Percentiles rank a stretch among this genome's conserved stretches.
phyloP scores from a whole-genome alignment of 306 rosid species.

The Astragalus membranaceus region DNA sequence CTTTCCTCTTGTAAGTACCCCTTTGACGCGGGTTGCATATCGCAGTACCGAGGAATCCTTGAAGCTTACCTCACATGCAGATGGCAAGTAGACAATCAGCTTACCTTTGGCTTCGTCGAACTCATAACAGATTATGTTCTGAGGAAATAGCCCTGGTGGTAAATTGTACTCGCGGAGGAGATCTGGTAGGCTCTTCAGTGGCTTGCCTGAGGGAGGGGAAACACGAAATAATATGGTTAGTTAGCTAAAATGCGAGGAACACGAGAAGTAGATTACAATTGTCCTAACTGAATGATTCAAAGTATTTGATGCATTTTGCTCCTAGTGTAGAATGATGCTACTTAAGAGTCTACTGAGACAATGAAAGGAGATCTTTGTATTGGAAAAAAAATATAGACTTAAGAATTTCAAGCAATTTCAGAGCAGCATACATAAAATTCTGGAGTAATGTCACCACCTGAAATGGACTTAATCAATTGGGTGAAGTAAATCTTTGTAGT shows the following conservation, averaged over 20 bases:
- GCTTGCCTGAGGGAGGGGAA: slow-evolving; percentile 54
- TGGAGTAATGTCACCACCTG: background rate
- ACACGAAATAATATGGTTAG: background rate
- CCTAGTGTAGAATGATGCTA: background rate
- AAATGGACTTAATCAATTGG: background rate
- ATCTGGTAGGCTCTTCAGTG: slow-evolving; percentile 68
- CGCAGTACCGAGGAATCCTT: slow-evolving; percentile 78
- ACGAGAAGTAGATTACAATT: background rate
- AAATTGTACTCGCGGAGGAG: slow-evolving; percentile 88
- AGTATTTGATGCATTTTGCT: background rate
- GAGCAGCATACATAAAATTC: background rate
- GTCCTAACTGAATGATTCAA: background rate
- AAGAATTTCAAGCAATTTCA: background rate
- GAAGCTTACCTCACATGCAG: slow-evolving; percentile 77
- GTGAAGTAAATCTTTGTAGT: background rate
- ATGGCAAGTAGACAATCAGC: slow-evolving; percentile 78
- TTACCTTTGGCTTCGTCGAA: slow-evolving; percentile 71
- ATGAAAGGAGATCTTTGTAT: too few species aligned
- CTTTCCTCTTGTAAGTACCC: slow-evolving; percentile 70
- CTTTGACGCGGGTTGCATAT: slow-evolving; percentile 74
- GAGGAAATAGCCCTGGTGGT: slow-evolving; percentile 85
- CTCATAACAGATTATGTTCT: slow-evolving; percentile 70
- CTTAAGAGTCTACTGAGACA: background rate
- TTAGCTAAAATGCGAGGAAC: background rate
- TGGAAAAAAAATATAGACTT: background rate